A percentile compares a stretch with the other conserved stretches of the same genome.
Conservation (phyloP, 1,139 yeast genomes). For the Blastobotrys ciferrii region DNA sequence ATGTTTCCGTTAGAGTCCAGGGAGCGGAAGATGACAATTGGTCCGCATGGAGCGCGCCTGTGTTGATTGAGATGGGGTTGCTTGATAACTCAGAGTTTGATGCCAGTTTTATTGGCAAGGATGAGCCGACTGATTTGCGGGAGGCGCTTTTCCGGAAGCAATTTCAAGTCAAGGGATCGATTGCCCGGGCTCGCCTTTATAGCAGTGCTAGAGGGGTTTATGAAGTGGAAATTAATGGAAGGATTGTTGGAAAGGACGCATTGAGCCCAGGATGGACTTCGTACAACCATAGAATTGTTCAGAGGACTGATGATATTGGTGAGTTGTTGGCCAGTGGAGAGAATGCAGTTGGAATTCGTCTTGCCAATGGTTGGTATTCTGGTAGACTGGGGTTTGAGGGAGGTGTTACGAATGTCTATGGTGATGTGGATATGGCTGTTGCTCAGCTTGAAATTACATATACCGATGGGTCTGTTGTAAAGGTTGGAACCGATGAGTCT, state of each 20-base stretch:
- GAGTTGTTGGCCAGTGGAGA: constrained; percentile 13
- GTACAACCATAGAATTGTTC: constrained; percentile 23
- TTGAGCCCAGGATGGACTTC: constrained; percentile 30
- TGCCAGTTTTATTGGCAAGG: constrained; percentile 14
- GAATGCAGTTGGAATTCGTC: constrained; percentile 26
- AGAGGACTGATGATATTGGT: constrained; percentile 23
- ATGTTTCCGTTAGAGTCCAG: constrained; percentile 15
- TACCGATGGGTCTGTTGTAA: constrained; percentile 19
- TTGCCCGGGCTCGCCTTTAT: constrained; percentile 19
- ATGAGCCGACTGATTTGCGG: constrained; percentile 9
- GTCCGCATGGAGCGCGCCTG: constrained; percentile 15
- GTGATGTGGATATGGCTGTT: constrained; percentile 23
- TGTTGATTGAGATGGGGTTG: constrained; percentile 13
- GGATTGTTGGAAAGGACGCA: constrained; percentile 21
- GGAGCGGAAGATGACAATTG: constrained; percentile 11
- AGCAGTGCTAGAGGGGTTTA: constrained; percentile 28
- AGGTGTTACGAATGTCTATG: constrained; percentile 26
- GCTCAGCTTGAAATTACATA: constrained; percentile 23
- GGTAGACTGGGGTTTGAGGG: constrained; percentile 28
- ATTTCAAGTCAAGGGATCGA: neutral
- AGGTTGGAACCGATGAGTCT: constrained; percentile 20
- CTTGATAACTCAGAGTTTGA: constrained; percentile 10
- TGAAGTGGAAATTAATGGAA: constrained; percentile 26
- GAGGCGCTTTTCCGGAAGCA: constrained; percentile 13
- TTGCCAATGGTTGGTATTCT: constrained; percentile 30